Conservation (phyloP, 257 asterid genomes). For the Capsicum pubescens region DNA sequence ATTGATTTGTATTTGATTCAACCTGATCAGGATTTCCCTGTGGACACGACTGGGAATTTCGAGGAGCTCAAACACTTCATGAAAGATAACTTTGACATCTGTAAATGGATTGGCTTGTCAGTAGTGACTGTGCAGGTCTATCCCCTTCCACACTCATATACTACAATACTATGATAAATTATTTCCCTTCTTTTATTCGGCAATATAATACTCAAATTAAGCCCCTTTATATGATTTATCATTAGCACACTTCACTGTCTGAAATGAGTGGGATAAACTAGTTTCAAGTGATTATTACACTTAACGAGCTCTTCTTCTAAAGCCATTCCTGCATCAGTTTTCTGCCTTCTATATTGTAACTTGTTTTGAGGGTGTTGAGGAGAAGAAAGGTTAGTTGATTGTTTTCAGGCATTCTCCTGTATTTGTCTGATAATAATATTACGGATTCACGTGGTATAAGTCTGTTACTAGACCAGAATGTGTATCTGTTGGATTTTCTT, state of each 20-base stretch:
- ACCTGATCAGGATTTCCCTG: slow-evolving; percentile 59
- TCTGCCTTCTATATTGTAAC: background rate
- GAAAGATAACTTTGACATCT: slow-evolving; percentile 69
- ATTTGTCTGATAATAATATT: background rate
- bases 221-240: background rate
- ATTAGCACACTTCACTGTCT: background rate
- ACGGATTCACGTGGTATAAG: background rate
- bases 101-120: slow-evolving; percentile 81
- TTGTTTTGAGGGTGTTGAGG: background rate
- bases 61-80: slow-evolving; percentile 67
- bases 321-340: background rate
- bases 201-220: background rate
- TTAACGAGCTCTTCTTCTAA: background rate
- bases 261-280: background rate
- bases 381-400: background rate
- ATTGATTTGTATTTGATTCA: background rate
- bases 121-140: slow-evolving; percentile 81
- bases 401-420: background rate
- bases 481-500: slow-evolving; percentile 4
- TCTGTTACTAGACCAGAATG: background rate
- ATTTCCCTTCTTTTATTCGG: background rate
- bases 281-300: slow-evolving; percentile 17
- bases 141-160: slow-evolving; percentile 30
- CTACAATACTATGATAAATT: background rate
- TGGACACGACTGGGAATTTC: slow-evolving; percentile 77